phyloP scores from a whole-genome alignment of 2,329 filamentous ascomycete genomes.

The Fusarium brachygibbosum region DNA sequence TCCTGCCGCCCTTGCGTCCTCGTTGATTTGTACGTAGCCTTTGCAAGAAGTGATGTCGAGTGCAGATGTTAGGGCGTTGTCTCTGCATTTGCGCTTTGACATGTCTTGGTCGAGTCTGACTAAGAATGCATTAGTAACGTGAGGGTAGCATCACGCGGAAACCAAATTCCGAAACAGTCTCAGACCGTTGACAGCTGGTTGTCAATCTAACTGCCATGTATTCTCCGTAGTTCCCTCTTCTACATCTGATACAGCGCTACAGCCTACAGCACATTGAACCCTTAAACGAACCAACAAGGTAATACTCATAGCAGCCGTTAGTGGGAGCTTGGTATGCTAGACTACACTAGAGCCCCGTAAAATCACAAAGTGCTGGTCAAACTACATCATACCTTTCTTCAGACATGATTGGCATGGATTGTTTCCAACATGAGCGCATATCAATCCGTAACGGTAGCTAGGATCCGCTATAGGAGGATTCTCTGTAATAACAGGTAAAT shows the following conservation, averaged over 20 bases:
- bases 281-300: too few species aligned
- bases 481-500: constrained; percentile 15
- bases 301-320: too few species aligned
- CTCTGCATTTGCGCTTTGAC: background rate
- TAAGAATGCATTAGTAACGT: background rate
- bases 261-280: background rate
- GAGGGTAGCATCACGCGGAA: background rate
- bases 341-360: too few species aligned
- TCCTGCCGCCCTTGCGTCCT: background rate
- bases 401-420: too few species aligned
- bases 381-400: too few species aligned
- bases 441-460: background rate
- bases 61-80: background rate
- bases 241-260: background rate
- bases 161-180: background rate
- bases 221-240: too few species aligned
- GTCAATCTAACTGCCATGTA: too few species aligned
- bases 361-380: background rate
- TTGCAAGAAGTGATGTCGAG: background rate
- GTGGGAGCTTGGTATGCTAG: too few species aligned
- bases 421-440: too few species aligned
- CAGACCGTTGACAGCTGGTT: too few species aligned
- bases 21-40: too few species aligned
- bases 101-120: background rate
- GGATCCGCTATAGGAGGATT: constrained; percentile 2